Conservation (phyloP, 768 basidiomycete species). For the Tulasnella sp. region DNA sequence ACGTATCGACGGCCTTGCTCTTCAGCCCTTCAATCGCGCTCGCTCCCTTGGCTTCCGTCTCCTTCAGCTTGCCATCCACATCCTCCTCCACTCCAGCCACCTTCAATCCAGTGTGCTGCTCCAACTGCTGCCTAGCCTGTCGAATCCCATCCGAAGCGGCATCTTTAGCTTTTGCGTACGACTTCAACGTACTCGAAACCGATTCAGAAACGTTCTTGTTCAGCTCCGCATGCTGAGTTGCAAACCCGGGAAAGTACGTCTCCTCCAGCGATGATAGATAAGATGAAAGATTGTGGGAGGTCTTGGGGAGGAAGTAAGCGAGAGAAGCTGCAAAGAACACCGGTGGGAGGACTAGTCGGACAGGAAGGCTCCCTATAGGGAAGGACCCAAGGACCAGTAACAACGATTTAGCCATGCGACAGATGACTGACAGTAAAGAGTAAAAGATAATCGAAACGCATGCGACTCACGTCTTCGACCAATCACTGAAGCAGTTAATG, state of each 20-base stretch:
- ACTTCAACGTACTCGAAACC: slow-evolving; percentile 48
- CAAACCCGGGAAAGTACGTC: slow-evolving; percentile 55
- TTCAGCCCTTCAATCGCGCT: slow-evolving; percentile 3
- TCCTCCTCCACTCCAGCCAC: slow-evolving; percentile 31
- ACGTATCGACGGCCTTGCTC: neutral
- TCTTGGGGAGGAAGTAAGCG: slow-evolving; percentile 81
- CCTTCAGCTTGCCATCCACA: neutral
- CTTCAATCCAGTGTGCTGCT: slow-evolving; percentile 67
- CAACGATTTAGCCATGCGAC: neutral
- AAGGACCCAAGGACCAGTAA: neutral
- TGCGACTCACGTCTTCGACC: slow-evolving; percentile 56
- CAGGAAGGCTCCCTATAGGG: slow-evolving; percentile 39
- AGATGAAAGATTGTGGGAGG: slow-evolving; percentile 55
- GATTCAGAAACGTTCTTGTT: slow-evolving; percentile 25
- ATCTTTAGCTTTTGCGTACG: slow-evolving; percentile 52
- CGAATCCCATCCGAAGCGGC: slow-evolving; percentile 46
- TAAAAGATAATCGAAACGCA: neutral
- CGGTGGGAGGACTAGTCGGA: slow-evolving; percentile 70
- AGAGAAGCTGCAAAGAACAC: slow-evolving; percentile 59
- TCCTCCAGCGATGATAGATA: slow-evolving; percentile 68
- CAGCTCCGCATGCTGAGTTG: slow-evolving; percentile 48
- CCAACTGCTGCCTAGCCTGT: slow-evolving; percentile 31
- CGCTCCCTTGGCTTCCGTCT: neutral
- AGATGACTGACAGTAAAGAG: neutral
- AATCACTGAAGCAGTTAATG: slow-evolving; percentile 81